A percentile compares a stretch with the other conserved stretches of the same genome.
These are phyloP conservation scores for Dichotomopilus funicola DNA, from an alignment of 2,329 filamentous ascomycete genomes.

Conservation along the genomic window DNA sequence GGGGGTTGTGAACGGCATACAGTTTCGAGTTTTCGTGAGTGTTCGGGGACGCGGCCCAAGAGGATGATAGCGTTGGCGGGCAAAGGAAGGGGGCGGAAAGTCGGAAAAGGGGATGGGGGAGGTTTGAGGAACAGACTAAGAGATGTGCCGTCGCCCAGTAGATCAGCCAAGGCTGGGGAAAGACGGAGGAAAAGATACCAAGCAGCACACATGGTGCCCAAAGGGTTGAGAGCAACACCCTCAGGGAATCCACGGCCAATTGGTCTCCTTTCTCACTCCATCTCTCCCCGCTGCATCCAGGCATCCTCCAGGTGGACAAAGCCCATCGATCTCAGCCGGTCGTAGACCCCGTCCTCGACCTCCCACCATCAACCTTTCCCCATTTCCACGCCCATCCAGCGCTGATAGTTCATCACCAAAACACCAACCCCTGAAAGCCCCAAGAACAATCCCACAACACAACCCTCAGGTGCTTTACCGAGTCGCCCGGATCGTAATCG, in stretches of 20 bases:
- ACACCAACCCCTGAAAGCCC: too few species aligned
- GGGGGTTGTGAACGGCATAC: too few species aligned
- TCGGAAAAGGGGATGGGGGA: neutral
- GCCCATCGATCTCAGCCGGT: neutral
- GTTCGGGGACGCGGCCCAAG: neutral
- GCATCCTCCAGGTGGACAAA: neutral
- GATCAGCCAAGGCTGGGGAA: neutral
- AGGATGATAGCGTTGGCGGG: neutral
- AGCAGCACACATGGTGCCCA: neutral
- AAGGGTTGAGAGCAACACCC: neutral
- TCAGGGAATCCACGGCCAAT: neutral
- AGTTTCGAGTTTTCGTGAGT: too few species aligned
- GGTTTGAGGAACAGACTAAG: neutral
- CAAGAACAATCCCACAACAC: too few species aligned
- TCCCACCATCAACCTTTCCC: too few species aligned
- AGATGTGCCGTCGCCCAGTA: neutral
- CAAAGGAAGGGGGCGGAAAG: neutral
- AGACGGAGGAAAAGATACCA: neutral
- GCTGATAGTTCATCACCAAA: too few species aligned
- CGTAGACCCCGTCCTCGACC: too few species aligned
- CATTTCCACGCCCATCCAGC: too few species aligned
- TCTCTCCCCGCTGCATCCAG: neutral
- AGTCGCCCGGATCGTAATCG: constrained; percentile 32
- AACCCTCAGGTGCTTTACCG: neutral
- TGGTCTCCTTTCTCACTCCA: constrained; percentile 21